Evolutionary conservation across 805 yeast species (phyloP), one percentile per base, ranked within the genome.

Genomic region (Tetrapisispora namnaoensis): DNA sequence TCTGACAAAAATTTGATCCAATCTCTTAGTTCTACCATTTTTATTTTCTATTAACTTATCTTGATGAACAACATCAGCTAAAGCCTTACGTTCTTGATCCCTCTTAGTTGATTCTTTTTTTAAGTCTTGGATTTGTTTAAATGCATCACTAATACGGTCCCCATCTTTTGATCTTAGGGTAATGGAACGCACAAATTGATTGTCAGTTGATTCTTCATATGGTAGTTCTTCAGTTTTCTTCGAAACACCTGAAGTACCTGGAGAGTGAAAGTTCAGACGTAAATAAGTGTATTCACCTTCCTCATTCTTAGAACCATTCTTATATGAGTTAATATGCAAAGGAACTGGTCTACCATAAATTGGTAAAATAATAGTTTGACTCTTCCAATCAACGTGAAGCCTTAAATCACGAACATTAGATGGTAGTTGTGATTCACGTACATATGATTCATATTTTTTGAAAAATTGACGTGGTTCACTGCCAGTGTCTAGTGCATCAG

Each of bases 321-420:
- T 91, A 70, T 86, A 90, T 4, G 97, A 75, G 65, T 88, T 88
- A 62, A 91, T 89, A 66, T 91, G 99, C 74, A 93, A 91, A 22
- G 99, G 99, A 46, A 93, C 98, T 1, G 98, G 97, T 60, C 98
- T 77, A 53, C 99, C 99, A 60, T 83, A 79, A 50, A 91, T 84
- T 46, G 99, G 99, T 51, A 91, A 71, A 52, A 91, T 79, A 49
- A 91, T 84, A 1, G 97, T 86, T 68, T 90, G 96, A 50, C 85
- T 78, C 60, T 86, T 87, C 64, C 79, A 75, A 65, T 91, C 99
- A 50, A 93, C 89, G 63, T 84, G 90, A 51, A 91, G 80, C 62
- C 82, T 82, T 65, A 93, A 73, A 63, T 90, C 96, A 59, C 82
- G 79, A 18, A 89, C 95, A 57, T 78, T 77, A 36, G 73, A 69